Percentiles rank a stretch among this genome's conserved stretches.
phyloP scores from a whole-genome alignment of 257 asterid species.

The Fraxinus cuspidata region DNA sequence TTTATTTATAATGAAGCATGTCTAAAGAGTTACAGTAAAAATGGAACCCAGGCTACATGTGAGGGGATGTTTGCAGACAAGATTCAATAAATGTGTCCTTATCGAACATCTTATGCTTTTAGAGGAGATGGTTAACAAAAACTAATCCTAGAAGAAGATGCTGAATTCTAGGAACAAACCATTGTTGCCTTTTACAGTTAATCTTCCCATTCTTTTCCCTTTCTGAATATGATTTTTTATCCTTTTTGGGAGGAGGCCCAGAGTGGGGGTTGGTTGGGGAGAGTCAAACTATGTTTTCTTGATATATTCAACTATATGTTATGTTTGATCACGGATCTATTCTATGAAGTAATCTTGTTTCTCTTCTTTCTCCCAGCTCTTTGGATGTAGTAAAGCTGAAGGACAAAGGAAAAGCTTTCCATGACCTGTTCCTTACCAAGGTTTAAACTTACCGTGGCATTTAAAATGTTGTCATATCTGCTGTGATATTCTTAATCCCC shows the following conservation, averaged over 20 bases:
- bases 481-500: neutral
- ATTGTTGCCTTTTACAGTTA: neutral
- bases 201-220: neutral
- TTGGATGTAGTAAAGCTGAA: slow-evolving; percentile 90
- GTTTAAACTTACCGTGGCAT: slow-evolving; percentile 30
- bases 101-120: neutral
- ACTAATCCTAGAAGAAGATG: neutral
- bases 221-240: neutral
- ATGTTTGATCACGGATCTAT: slow-evolving; percentile 13
- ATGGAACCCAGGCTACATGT: neutral
- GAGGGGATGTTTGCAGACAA: neutral
- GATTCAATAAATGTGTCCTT: neutral
- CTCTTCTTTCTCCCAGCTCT: slow-evolving; percentile 54
- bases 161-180: neutral
- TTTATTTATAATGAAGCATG: neutral
- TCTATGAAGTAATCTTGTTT: slow-evolving; percentile 20
- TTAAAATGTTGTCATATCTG: neutral
- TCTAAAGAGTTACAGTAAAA: neutral
- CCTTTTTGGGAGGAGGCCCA: neutral
- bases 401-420: slow-evolving; percentile 91
- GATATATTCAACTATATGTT: slow-evolving; percentile 15
- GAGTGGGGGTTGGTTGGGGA: neutral
- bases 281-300: slow-evolving; percentile 8
- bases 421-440: slow-evolving; percentile 92
- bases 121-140: neutral